phyloP scores from a whole-genome alignment of 1,284 basidiomycete genomes.

The Spongiforma sp. region DNA sequence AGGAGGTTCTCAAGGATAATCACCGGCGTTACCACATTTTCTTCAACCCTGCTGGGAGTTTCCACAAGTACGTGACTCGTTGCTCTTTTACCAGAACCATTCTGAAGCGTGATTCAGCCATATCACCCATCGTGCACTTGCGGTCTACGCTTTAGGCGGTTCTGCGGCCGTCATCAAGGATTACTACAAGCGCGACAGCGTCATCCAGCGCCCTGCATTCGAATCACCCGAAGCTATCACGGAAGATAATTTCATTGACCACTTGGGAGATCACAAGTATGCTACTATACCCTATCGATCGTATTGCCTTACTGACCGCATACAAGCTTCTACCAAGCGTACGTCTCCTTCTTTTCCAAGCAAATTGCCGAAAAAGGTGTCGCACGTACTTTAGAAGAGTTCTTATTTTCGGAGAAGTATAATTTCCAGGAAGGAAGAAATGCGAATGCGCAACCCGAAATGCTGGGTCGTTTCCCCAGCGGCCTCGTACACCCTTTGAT shows the following conservation, averaged over 20 bases:
- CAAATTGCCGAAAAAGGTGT: conserved; percentile 50
- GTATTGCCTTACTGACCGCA: background rate
- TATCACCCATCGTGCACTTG: conserved; percentile 48
- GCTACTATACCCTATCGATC: background rate
- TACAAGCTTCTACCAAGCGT: conserved; percentile 60
- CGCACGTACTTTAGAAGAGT: conserved; percentile 53
- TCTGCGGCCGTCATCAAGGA: conserved; percentile 39
- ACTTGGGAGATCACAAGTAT: conserved; percentile 49
- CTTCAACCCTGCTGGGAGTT: conserved; percentile 25
- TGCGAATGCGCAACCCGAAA: conserved; percentile 23
- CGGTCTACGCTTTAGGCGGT: conserved; percentile 49
- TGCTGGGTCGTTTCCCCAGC: conserved; percentile 33
- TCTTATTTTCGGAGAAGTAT: conserved; percentile 57
- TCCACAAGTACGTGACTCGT: conserved; percentile 30
- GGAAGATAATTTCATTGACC: conserved; percentile 46
- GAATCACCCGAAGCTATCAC: conserved; percentile 44
- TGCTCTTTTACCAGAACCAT: background rate
- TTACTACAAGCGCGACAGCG: conserved; percentile 42
- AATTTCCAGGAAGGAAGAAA: conserved; percentile 44
- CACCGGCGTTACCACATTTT: conserved; percentile 33
- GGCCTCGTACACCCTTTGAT: conserved; percentile 34
- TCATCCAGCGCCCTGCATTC: conserved; percentile 39
- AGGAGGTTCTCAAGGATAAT: conserved; percentile 33
- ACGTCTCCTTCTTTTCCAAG: conserved; percentile 60
- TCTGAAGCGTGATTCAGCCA: conserved; percentile 38